Evolutionary conservation across 2,329 filamentous ascomycete species (phyloP).

Genomic region (Microdochium trichocladiopsis): DNA sequence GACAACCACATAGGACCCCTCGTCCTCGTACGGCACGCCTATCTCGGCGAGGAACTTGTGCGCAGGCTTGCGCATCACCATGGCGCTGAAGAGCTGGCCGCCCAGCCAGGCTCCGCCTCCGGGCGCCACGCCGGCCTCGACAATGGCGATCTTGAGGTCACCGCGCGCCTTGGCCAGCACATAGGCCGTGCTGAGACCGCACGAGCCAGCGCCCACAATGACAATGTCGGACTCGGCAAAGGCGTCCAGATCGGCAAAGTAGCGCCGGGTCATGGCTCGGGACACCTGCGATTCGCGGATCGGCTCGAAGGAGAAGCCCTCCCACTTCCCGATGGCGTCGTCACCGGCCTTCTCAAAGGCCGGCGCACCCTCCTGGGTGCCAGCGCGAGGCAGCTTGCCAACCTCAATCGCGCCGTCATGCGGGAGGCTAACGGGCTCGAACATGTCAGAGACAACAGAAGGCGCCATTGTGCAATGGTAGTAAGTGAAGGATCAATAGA

Average conservation of each 20-base stretch:
- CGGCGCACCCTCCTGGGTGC: slow-evolving; percentile 3
- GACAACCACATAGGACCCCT: slow-evolving; percentile 83
- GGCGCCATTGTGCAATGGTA: slow-evolving; percentile 81
- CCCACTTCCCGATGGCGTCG: slow-evolving; percentile 64
- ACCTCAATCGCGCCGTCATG: no score
- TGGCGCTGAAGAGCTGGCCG: slow-evolving; percentile 89
- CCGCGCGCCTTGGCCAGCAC: slow-evolving; percentile 76
- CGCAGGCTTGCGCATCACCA: slow-evolving; percentile 92
- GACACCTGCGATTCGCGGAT: slow-evolving; percentile 92
- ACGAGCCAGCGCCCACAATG: slow-evolving; percentile 86
- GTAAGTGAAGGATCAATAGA: no score
- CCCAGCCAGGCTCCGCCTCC: slow-evolving; percentile 90
- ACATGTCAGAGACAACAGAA: slow-evolving; percentile 42
- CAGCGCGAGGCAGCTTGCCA: not conserved
- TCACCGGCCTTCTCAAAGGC: slow-evolving; percentile 24
- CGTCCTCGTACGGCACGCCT: slow-evolving; percentile 80
- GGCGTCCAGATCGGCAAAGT: slow-evolving; percentile 82
- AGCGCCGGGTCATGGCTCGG: slow-evolving; percentile 87
- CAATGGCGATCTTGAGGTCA: slow-evolving; percentile 84
- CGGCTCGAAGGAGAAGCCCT: slow-evolving; percentile 71
- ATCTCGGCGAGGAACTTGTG: slow-evolving; percentile 77
- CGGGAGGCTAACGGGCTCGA: not conserved
- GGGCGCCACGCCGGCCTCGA: slow-evolving; percentile 82
- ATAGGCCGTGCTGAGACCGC: slow-evolving; percentile 79
- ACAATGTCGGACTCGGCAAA: slow-evolving; percentile 93